Evolutionary conservation across 805 yeast species (phyloP).

Genomic region (Sugiyamaella smithiae): DNA sequence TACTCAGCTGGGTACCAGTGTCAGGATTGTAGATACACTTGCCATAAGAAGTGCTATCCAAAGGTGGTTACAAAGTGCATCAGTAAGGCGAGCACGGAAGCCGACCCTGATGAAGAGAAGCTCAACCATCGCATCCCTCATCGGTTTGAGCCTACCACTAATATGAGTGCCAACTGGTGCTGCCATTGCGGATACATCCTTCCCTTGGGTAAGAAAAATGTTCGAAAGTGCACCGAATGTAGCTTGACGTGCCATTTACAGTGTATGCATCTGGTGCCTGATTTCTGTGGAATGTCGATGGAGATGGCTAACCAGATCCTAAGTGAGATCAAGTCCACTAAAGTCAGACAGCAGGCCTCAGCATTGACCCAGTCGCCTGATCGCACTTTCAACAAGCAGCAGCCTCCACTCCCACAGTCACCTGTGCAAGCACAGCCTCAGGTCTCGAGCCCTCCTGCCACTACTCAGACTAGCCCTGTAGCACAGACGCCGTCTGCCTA

Average conservation of each 20-base stretch:
- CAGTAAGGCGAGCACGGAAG: slow-evolving; percentile 64
- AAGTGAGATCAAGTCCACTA: slow-evolving; percentile 75
- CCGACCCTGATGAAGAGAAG: slow-evolving; percentile 69
- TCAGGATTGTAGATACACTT: slow-evolving; percentile 72
- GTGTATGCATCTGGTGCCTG: slow-evolving; percentile 94
- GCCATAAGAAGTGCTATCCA: slow-evolving; percentile 75
- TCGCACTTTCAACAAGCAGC: slow-evolving; percentile 16
- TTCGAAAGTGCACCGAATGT: slow-evolving; percentile 85
- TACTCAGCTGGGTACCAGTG: slow-evolving; percentile 76
- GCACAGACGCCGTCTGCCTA: neutral
- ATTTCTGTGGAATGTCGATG: slow-evolving; percentile 98
- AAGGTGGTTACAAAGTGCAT: slow-evolving; percentile 80
- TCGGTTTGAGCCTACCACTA: slow-evolving; percentile 86
- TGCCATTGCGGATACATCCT: slow-evolving; percentile 97
- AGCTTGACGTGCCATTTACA: slow-evolving; percentile 91
- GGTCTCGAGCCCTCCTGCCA: neutral
- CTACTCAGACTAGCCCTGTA: neutral
- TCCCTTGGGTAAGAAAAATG: slow-evolving; percentile 93
- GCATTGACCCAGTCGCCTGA: slow-evolving; percentile 14
- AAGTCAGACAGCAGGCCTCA: slow-evolving; percentile 35
- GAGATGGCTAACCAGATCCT: slow-evolving; percentile 91
- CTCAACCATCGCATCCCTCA: slow-evolving; percentile 97
- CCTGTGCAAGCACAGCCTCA: slow-evolving; percentile 10
- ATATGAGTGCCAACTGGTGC: slow-evolving; percentile 98
- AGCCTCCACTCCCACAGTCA: slow-evolving; percentile 24